Conservation (phyloP, 352 stramenopile species). For the Peronosclerospora sorghi region DNA sequence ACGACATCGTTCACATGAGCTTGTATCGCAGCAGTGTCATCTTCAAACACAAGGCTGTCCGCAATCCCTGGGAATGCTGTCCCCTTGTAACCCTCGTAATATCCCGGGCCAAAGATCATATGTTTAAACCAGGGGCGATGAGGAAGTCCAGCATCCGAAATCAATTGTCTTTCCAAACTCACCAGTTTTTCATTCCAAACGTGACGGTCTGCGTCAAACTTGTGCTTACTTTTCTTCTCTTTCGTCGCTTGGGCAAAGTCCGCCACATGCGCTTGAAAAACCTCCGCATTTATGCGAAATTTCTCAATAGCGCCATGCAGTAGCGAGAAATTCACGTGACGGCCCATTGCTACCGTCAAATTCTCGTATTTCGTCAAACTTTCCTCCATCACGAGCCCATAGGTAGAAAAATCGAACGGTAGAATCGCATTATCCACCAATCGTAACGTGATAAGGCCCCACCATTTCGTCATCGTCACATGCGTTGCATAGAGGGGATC, state of each 20-base stretch:
- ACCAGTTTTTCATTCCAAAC: constrained; percentile 15
- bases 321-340: constrained; percentile 19
- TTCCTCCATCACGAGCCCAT: constrained; percentile 45
- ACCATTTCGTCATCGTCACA: constrained; percentile 37
- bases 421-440: constrained; percentile 42
- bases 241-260: background rate
- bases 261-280: constrained; percentile 16
- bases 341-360: constrained; percentile 11
- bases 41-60: constrained; percentile 30
- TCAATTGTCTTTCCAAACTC: constrained; percentile 27
- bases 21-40: constrained; percentile 24
- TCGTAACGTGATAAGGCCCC: constrained; percentile 45
- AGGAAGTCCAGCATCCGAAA: constrained; percentile 25
- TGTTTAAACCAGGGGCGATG: constrained; percentile 40
- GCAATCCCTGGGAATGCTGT: constrained; percentile 36
- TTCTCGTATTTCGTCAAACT: constrained; percentile 25
- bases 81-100: constrained; percentile 39
- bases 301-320: constrained; percentile 31
- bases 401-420: constrained; percentile 64
- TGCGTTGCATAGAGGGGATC: constrained; percentile 58
- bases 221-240: constrained; percentile 3
- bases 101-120: constrained; percentile 39
- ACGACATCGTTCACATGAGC: constrained; percentile 30
- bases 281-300: constrained; percentile 20
- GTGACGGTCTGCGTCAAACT: constrained; percentile 1